Evolutionary conservation across 2,329 filamentous ascomycete genomes (phyloP), one percentile per base, ranked within the genome.

Genomic region (Acephala macrosclerotiorum): DNA sequence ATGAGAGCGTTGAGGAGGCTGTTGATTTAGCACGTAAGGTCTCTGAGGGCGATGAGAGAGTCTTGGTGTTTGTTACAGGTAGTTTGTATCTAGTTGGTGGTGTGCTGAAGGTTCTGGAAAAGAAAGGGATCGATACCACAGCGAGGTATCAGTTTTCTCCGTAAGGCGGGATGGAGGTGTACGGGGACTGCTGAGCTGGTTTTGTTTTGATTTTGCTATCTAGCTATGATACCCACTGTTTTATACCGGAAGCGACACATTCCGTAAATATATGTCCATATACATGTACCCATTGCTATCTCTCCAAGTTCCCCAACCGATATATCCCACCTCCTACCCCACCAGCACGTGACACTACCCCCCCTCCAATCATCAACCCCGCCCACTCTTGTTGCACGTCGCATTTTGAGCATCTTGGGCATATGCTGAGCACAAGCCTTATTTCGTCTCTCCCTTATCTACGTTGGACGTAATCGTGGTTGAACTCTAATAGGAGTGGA

Each of bases 21-120:
- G 85, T 96, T 9, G 79, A 80, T 14, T 26, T 71, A 14, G 73
- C 66, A 3, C 83, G 85, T 66, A 77, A 73, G 18, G 73, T 84
- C 12, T 72, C 58, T n/a, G 35, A 51, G 12, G 63, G 64, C 5
- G 76, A 74, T 62, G 77, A 77, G 2, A 82, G 83, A 58, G 82
- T 88, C 18, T 86, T 88, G 76, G 87, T 90, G 0, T 80, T 97
- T 62, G 89, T 93, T 11, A 97, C 94, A 16, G 94, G 94, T 2
- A 96, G 93, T 76, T 80, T 97, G 74, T 91, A 97, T 81, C 83
- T 97, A 45, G 93, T 94, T 0, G 93, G 94, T 8, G 92, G 91
- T 12, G 82, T 94, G 55, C 80, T 97, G 60, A 89, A 91, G 76
- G 88, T 91, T 0, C 78, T 96, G 65, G 70, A 71, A 11, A 53